These are phyloP conservation scores for Cladophialophora psammophila DNA, from an alignment of 2,329 filamentous ascomycete species.

Conservation along the genomic window DNA sequence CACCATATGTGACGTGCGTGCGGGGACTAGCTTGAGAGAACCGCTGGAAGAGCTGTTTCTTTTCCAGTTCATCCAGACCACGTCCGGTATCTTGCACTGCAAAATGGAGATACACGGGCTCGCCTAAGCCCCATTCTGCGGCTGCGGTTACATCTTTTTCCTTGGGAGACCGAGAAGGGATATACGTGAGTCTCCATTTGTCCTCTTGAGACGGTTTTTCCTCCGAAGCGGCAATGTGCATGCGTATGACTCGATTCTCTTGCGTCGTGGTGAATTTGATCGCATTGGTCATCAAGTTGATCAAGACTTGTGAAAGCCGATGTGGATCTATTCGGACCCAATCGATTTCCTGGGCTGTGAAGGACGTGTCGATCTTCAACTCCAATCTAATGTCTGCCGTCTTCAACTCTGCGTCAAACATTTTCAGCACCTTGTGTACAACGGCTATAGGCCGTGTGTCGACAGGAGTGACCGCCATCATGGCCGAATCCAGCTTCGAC, in stretches of 20 bases:
- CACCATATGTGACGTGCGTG: slow-evolving; percentile 80
- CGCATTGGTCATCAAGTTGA: slow-evolving; percentile 81
- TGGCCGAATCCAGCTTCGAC: slow-evolving; percentile 77
- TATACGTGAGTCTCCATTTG: slow-evolving; percentile 48
- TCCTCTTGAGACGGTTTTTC: slow-evolving; percentile 54
- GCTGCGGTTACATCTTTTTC: slow-evolving; percentile 47
- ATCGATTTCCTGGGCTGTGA: slow-evolving; percentile 63
- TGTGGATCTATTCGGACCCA: slow-evolving; percentile 76
- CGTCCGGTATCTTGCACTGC: slow-evolving; percentile 80
- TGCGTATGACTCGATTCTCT: slow-evolving; percentile 52
- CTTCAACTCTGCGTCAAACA: slow-evolving; percentile 78
- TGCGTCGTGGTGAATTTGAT: slow-evolving; percentile 78
- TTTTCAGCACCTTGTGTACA: slow-evolving; percentile 72
- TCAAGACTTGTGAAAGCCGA: slow-evolving; percentile 77
- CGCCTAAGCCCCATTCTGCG: slow-evolving; percentile 63
- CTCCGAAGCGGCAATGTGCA: slow-evolving; percentile 60
- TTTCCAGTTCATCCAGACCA: slow-evolving; percentile 74
- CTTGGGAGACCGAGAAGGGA: slow-evolving; percentile 42
- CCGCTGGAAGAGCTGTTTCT: slow-evolving; percentile 76
- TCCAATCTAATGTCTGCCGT: slow-evolving; percentile 72
- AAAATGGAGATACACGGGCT: slow-evolving; percentile 72
- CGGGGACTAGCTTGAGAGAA: slow-evolving; percentile 80
- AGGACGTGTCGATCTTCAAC: slow-evolving; percentile 69
- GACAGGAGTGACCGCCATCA: slow-evolving; percentile 75
- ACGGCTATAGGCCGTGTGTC: slow-evolving; percentile 72